Conservation (phyloP, 177 flowering plant genomes). For the Vitis hybrid region DNA sequence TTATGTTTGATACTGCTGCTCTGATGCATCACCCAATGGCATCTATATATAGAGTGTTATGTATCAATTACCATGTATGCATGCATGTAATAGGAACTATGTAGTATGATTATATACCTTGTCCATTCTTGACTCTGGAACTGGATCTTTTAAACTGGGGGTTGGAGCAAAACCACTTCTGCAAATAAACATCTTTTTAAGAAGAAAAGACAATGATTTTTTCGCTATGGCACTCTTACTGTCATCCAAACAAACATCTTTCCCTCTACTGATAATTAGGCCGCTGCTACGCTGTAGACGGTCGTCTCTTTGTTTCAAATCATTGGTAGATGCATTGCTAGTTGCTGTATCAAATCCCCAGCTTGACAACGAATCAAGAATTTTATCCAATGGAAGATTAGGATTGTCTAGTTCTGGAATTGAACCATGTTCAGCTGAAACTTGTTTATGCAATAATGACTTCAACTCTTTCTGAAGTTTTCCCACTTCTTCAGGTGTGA, state of each 20-base stretch:
- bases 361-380: constrained; percentile 10
- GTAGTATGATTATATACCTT: constrained; percentile 43
- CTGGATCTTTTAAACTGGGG: constrained; percentile 46
- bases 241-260: constrained; percentile 33
- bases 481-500: constrained; percentile 20
- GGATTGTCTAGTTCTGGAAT: not conserved
- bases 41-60: too few species aligned
- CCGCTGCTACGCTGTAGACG: constrained; percentile 27
- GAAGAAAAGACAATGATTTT: constrained; percentile 57
- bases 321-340: constrained; percentile 3
- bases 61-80: too few species aligned
- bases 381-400: constrained; percentile 7
- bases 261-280: constrained; percentile 37
- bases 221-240: constrained; percentile 34
- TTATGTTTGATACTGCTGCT: not conserved
- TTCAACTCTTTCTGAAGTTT: constrained; percentile 26
- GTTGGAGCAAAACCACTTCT: constrained; percentile 38
- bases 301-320: constrained; percentile 18
- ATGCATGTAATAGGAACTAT: too few species aligned
- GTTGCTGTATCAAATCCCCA: constrained; percentile 7
- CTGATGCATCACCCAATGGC: too few species aligned
- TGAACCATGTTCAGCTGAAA: not conserved
- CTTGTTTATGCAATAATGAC: constrained; percentile 1
- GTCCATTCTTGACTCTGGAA: constrained; percentile 59
- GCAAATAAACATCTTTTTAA: constrained; percentile 61